Conservation (phyloP, 2,329 filamentous ascomycete species). For the Paecilomyces variotii region DNA sequence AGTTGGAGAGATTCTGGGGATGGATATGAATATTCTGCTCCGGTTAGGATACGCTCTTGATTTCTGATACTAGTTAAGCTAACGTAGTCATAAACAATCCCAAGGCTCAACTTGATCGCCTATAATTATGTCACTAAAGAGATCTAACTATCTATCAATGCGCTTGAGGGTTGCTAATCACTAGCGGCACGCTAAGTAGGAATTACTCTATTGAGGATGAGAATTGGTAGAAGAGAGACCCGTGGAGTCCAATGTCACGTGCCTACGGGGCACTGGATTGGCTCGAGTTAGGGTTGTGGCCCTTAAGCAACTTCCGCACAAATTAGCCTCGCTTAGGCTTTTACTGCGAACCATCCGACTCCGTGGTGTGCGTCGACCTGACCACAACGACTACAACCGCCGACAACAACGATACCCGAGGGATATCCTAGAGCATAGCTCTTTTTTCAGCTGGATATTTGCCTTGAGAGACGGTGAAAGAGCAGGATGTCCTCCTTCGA, state of each 20-base stretch:
- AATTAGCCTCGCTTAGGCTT: conserved; percentile 35
- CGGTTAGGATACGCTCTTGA: neutral
- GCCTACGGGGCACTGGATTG: conserved; percentile 16
- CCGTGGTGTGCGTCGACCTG: conserved; percentile 35
- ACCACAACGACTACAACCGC: conserved; percentile 40
- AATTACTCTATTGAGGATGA: neutral
- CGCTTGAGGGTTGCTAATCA: neutral
- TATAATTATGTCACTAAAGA: neutral
- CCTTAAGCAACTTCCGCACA: conserved; percentile 29
- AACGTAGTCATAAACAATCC: neutral
- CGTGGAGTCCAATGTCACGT: conserved; percentile 14
- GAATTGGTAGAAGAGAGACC: neutral
- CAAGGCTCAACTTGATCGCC: neutral
- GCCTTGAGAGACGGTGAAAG: conserved; percentile 33
- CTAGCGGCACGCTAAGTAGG: neutral
- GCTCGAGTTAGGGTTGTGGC: conserved; percentile 31
- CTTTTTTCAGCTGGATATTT: conserved; percentile 34
- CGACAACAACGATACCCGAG: conserved; percentile 37
- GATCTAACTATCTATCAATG: neutral
- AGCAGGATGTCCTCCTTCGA: conserved; percentile 59
- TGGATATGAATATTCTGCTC: neutral
- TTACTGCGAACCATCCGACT: conserved; percentile 31
- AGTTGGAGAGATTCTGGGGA: neutral
- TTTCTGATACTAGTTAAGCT: neutral
- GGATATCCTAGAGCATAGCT: conserved; percentile 35